phyloP scores from a whole-genome alignment of 2,329 filamentous ascomycete genomes.

The Emergomyces orientalis region DNA sequence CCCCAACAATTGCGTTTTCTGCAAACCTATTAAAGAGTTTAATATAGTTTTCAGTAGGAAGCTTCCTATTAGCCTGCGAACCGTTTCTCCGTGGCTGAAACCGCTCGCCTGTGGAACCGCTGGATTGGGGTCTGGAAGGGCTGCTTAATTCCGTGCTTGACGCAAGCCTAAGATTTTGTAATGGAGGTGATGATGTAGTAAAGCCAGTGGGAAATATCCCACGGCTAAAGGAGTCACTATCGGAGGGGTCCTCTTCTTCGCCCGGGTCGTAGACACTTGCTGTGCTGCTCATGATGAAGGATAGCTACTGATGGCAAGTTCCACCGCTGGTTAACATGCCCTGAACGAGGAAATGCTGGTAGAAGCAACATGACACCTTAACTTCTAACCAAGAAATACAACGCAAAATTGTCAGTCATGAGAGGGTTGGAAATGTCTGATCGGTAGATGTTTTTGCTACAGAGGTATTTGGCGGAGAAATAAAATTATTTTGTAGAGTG shows the following conservation, averaged over 20 bases:
- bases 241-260: slow-evolving; percentile 19
- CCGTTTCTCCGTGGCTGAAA: slow-evolving; percentile 14
- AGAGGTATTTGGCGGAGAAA: too few relatives aligned
- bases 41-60: slow-evolving; percentile 44
- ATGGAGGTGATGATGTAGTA: slow-evolving; percentile 14
- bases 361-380: slow-evolving; percentile 10
- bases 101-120: neutral
- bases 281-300: slow-evolving; percentile 30
- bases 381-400: slow-evolving; percentile 3
- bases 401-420: neutral
- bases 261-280: slow-evolving; percentile 26
- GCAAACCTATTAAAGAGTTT: slow-evolving; percentile 50
- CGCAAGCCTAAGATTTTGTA: slow-evolving; percentile 11
- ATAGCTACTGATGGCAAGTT: neutral
- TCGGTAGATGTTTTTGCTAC: neutral
- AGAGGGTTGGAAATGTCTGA: neutral
- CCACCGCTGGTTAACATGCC: slow-evolving; percentile 5
- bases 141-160: slow-evolving; percentile 9
- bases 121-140: neutral
- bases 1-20: slow-evolving; percentile 21
- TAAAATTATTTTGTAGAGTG: too few relatives aligned
- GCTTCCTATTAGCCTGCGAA: slow-evolving; percentile 24
- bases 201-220: neutral
- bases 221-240: neutral
- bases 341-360: neutral